A percentile compares a stretch with the other conserved stretches of the same genome.
These are phyloP conservation scores for Parascedosporium putredinis DNA, from an alignment of 2,329 filamentous ascomycete genomes.

Conservation along the genomic window DNA sequence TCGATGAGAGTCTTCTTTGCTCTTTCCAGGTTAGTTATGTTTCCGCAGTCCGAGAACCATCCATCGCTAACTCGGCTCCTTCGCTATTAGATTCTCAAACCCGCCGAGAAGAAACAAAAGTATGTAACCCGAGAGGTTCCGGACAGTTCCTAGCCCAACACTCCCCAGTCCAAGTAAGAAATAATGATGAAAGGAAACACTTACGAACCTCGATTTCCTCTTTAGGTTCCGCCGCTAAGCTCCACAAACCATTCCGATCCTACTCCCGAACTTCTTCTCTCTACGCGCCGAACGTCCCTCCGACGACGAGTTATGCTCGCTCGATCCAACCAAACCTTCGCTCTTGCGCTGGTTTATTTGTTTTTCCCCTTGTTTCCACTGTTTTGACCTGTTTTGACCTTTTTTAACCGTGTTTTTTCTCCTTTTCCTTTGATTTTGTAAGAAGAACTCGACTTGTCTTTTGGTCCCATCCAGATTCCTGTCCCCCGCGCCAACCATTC, in stretches of 20 bases:
- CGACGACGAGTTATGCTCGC: too few species aligned
- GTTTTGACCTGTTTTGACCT: slow-evolving; percentile 6
- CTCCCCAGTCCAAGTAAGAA: slow-evolving; percentile 12
- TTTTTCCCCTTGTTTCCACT: not conserved
- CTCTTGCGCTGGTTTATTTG: too few species aligned
- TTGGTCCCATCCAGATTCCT: slow-evolving; percentile 3
- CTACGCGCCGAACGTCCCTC: not conserved
- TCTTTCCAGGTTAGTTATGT: slow-evolving; percentile 93
- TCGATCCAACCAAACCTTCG: too few species aligned
- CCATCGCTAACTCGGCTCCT: too few species aligned
- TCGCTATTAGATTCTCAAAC: slow-evolving; percentile 98
- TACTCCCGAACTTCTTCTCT: slow-evolving; percentile 1
- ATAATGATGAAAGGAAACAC: slow-evolving; percentile 22
- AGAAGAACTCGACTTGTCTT: not conserved
- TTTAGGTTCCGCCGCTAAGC: slow-evolving; percentile 93
- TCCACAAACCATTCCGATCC: slow-evolving; percentile 10
- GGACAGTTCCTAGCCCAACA: slow-evolving; percentile 27
- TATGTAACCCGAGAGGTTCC: slow-evolving; percentile 73
- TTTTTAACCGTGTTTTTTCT: slow-evolving; percentile 6
- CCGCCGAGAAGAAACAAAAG: slow-evolving; percentile 99
- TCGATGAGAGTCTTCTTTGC: slow-evolving; percentile 95
- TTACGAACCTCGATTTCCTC: slow-evolving; percentile 57
- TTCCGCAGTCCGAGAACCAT: not conserved
- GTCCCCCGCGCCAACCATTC: slow-evolving; percentile 1
- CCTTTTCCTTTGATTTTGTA: slow-evolving; percentile 2